These are phyloP conservation scores for Keithomyces neogunnii DNA, from an alignment of 2,329 filamentous ascomycete genomes.

Conservation along the genomic window DNA sequence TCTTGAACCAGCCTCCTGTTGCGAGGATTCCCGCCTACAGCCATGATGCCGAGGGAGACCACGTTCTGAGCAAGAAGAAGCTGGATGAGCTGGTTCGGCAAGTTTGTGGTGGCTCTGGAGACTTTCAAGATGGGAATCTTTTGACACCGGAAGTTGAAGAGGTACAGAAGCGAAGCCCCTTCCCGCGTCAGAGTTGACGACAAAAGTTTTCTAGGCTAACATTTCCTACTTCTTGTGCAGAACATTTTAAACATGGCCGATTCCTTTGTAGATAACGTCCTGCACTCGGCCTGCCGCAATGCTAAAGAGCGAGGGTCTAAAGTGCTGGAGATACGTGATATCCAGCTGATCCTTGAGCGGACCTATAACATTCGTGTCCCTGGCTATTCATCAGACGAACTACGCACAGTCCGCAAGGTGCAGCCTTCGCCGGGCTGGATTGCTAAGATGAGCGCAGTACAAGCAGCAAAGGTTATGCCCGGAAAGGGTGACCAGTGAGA, in stretches of 20 bases:
- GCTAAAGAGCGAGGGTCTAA: constrained; percentile 89
- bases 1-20: constrained; percentile 81
- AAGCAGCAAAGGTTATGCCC: constrained; percentile 78
- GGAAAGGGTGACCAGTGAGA: constrained; percentile 40
- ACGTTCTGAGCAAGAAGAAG: constrained; percentile 96
- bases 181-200: not conserved
- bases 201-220: constrained; percentile 10
- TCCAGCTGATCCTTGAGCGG: constrained; percentile 74
- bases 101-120: constrained; percentile 73
- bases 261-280: constrained; percentile 87
- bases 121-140: constrained; percentile 65
- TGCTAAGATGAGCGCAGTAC: constrained; percentile 92
- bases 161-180: constrained; percentile 40
- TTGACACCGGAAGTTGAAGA: constrained; percentile 93
- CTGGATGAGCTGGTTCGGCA: constrained; percentile 91
- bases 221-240: constrained; percentile 32
- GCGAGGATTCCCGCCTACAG: constrained; percentile 74
- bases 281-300: constrained; percentile 78
- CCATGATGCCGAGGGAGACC: constrained; percentile 84
- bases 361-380: constrained; percentile 89
- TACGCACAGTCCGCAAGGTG: constrained; percentile 88
- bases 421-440: constrained; percentile 86
- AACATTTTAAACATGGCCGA: constrained; percentile 84
- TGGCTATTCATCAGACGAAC: constrained; percentile 88
- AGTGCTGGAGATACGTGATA: constrained; percentile 79